phyloP scores from a whole-genome alignment of 2,329 filamentous ascomycete genomes.

The Fusarium torreyae region DNA sequence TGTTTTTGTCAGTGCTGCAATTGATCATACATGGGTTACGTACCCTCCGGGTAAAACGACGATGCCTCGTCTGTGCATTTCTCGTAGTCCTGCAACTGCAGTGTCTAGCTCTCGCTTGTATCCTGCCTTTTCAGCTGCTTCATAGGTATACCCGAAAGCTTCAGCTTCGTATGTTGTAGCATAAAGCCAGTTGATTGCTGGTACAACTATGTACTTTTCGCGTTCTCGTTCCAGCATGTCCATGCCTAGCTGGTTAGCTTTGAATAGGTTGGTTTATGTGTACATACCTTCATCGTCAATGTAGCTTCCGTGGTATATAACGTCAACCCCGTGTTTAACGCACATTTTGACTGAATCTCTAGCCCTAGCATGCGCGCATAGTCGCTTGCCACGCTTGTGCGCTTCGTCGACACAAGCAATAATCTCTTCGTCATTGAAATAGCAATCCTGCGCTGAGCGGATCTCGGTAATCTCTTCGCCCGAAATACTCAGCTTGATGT shows the following conservation, averaged over 20 bases:
- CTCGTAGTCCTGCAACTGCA: not conserved
- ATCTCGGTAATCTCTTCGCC: not conserved
- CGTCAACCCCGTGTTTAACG: conserved; percentile 29
- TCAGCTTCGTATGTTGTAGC: no score
- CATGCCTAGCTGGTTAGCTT: no score
- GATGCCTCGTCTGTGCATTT: not conserved
- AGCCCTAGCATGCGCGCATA: conserved; percentile 34
- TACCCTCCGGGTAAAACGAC: not conserved
- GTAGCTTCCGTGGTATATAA: conserved; percentile 34
- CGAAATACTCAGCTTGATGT: not conserved
- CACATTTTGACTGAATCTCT: conserved; percentile 36
- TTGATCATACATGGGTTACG: not conserved
- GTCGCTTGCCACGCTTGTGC: conserved; percentile 26
- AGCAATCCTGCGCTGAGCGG: conserved; percentile 32
- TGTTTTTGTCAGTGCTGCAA: not conserved
- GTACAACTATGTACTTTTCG: no score
- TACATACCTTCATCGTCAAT: conserved; percentile 30
- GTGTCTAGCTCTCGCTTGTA: not conserved
- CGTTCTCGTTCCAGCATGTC: no score
- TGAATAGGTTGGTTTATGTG: no score
- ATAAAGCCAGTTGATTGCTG: no score
- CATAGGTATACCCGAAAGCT: no score
- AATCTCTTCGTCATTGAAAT: conserved; percentile 10
- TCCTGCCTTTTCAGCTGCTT: not conserved
- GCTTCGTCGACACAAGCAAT: conserved; percentile 31